Conservation (phyloP, 371 early-diverging fungal genomes). For the Mucor circinelloides region DNA sequence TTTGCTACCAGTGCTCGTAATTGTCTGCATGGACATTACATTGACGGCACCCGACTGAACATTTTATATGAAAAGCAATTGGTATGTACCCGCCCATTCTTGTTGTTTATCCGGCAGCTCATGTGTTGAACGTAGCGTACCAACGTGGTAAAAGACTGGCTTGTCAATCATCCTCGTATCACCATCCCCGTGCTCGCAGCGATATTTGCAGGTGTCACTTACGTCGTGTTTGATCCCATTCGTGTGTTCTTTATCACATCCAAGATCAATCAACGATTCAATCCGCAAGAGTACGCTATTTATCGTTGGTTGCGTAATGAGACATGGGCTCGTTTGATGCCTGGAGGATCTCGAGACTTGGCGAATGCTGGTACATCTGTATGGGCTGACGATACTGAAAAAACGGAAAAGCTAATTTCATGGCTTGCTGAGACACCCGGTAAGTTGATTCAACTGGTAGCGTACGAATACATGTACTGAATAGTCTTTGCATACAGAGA, state of each 20-base stretch:
- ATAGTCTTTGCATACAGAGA: slow-evolving; percentile 37
- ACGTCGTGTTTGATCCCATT: slow-evolving; percentile 90
- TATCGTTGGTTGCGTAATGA: slow-evolving; percentile 69
- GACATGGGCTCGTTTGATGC: slow-evolving; percentile 54
- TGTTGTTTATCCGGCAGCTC: neutral
- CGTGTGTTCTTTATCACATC: slow-evolving; percentile 85
- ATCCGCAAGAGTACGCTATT: slow-evolving; percentile 62
- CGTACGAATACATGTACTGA: neutral
- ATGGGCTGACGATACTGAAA: slow-evolving; percentile 69
- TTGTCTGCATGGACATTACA: slow-evolving; percentile 79
- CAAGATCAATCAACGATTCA: slow-evolving; percentile 79
- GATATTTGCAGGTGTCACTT: slow-evolving; percentile 74
- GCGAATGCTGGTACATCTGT: slow-evolving; percentile 17
- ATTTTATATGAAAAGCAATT: slow-evolving; percentile 73
- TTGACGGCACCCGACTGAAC: slow-evolving; percentile 70
- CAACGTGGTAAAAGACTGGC: slow-evolving; percentile 71
- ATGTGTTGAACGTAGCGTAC: slow-evolving; percentile 37
- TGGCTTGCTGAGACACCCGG: slow-evolving; percentile 75
- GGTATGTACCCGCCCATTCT: slow-evolving; percentile 20
- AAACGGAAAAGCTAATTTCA: slow-evolving; percentile 57
- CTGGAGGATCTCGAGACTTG: neutral
- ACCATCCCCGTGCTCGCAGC: slow-evolving; percentile 78
- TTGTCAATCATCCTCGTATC: slow-evolving; percentile 71
- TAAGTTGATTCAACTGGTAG: slow-evolving; percentile 18
- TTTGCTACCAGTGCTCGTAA: slow-evolving; percentile 88